Base-by-base conservation (phyloP, 169 alveolate species). In the Toxoplasma gondii region DNA sequence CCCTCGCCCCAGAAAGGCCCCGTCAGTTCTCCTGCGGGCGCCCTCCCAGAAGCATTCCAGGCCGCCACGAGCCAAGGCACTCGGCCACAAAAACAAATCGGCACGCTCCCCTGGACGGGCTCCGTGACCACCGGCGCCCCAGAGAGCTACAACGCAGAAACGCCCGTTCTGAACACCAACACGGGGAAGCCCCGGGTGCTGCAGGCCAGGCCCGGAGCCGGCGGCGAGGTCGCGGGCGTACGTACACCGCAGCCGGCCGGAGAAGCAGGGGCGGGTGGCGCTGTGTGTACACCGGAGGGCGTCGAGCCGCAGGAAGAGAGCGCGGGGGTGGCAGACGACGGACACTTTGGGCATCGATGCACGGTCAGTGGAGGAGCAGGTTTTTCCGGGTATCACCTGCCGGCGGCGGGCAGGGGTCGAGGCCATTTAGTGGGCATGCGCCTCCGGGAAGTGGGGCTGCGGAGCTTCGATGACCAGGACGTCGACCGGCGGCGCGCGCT, bases 401-500 rank as follows among this genome's bases (percentile, higher is more conserved):
- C 74, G 7, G 74, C n/a, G 5, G 74, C 74, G 29, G 74, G 74
- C 4, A 16, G n/a, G 5, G 67, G 88, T 7, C 88, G 95, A n/a
- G 92, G 87, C 91, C 95, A 94, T 12, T 95, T 81, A 49, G 83
- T 93, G 69, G 96, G 95, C 45, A 67, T 94, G 29, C 86, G 92
- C 93, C 93, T 88, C 90, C 93, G 88, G 92, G 96, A 94, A 67
- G 96, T 94, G 31, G 96, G 96, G n/a, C 41, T 92, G 67, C 90
- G 96, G 86, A 94, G 96, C 64, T 94, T 94, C 92, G 96, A 94
- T 34, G 96, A 94, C 94, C 96, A 94, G 78, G 93, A 94, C 49
- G 94, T 94, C 82, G 96, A 94, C 19, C 90, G 88, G 34, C 93
- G 96, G 70, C 90, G 87, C 38, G 94, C 94, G 24, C 74, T 64